Evolutionary conservation across 73 alveolate species (phyloP), one percentile per base, ranked within the genome.

Genomic region (Tetrahymena elliotti): DNA sequence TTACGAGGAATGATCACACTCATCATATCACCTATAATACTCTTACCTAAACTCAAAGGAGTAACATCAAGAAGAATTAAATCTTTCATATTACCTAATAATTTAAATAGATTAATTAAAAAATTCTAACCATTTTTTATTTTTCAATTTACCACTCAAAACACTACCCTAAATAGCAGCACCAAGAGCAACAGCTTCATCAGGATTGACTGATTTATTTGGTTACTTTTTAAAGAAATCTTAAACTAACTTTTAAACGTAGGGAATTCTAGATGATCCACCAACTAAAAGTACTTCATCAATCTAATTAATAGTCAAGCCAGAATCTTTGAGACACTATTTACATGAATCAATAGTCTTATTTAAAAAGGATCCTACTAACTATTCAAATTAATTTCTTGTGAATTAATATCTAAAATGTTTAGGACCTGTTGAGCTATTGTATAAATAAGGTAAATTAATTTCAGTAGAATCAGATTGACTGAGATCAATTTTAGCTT

Each of bases 141-240:
- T 68, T 68, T 22, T 22, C n/a, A 24, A 24, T 1, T n/a, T 68
- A 68, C 88, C 88, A 31, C 94, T 22, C 38, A 96, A 96, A 83
- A 95, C 96, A 93, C 97, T 96, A 0, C 98, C 99, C 95, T 97
- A 97, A 95, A 98, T 98, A 33, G 99, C 99, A n/a, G 99, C 99
- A 5, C 99, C 99, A 33, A 94, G n/a, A 93, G 97, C 97, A 18
- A 95, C 97, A 3, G 97, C 97, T 95, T 95, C 97, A 82, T 95
- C 97, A 12, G 97, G 97, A 53, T 95, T 95, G 12, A 95, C 92
- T 33, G 96, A 53, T 94, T 95, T 94, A 84, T 94, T 68, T 10
- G 96, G 97, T 35, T 41, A 31, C 38, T 94, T 95, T 33, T 68
- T 18, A 11, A 68, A 68, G 40, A 93, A 93, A 33, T 93, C 92